These are phyloP conservation scores for Neurospora discreta DNA, from an alignment of 495 filamentous ascomycete species.

Conservation along the genomic window DNA sequence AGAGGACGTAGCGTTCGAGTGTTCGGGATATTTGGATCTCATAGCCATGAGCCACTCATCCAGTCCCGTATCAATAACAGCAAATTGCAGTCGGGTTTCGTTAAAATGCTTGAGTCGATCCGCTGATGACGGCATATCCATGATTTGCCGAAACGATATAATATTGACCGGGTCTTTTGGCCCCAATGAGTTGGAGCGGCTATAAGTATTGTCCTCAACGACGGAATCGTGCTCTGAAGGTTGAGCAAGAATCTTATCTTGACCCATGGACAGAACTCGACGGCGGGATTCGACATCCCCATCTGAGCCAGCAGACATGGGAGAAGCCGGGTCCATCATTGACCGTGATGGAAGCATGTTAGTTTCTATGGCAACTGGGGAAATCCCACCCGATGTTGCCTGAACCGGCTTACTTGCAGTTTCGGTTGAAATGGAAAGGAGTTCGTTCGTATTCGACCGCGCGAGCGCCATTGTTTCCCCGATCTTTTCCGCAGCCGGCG, in stretches of 20 bases:
- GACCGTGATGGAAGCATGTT: conserved; percentile 21
- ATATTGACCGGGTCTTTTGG: conserved; percentile 26
- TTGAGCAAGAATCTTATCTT: conserved; percentile 30
- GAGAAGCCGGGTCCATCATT: conserved; percentile 24
- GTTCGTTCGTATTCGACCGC: neutral
- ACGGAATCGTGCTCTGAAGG: conserved; percentile 30
- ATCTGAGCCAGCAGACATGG: conserved; percentile 19
- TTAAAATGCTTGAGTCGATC: conserved; percentile 63
- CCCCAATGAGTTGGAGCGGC: neutral
- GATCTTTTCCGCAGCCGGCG: neutral
- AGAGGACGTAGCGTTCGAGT: conserved; percentile 18
- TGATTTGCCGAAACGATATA: conserved; percentile 59
- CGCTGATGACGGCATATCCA: conserved; percentile 44
- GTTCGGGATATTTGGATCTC: conserved; percentile 24
- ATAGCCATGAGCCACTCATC: conserved; percentile 56
- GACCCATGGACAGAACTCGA: conserved; percentile 24
- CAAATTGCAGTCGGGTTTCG: conserved; percentile 57
- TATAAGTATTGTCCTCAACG: conserved; percentile 2
- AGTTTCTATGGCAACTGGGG: conserved; percentile 26
- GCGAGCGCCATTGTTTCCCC: neutral
- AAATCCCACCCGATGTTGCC: conserved; percentile 5
- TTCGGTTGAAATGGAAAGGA: neutral
- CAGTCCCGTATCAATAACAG: conserved; percentile 60
- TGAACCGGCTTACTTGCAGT: neutral
- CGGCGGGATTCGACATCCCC: neutral